Evolutionary conservation across 148 eudicot genomes (phyloP).

Genomic region (Heliosperma pusillum): DNA sequence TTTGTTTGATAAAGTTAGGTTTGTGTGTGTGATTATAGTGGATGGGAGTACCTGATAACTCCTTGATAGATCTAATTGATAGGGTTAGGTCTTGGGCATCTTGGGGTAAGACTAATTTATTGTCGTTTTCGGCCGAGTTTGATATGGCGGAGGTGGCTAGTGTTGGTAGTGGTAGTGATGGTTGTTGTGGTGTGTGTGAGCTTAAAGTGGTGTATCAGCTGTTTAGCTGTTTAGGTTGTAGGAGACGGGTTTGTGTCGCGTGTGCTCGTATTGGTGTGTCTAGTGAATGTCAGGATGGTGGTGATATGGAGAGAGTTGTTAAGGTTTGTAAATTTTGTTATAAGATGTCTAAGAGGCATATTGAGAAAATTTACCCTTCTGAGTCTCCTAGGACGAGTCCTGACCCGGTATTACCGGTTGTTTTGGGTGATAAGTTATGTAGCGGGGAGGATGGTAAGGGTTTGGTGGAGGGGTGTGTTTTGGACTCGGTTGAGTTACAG

Average conservation of each 20-base stretch:
- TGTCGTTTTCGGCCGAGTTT: slow-evolving; percentile 22
- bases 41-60: slow-evolving; percentile 67
- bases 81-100: slow-evolving; percentile 61
- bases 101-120: slow-evolving; percentile 39
- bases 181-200: slow-evolving; percentile 38
- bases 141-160: slow-evolving; percentile 35
- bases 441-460: slow-evolving; percentile 5
- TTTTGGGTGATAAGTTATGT: slow-evolving; percentile 34
- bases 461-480: slow-evolving; percentile 32
- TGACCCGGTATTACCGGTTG: slow-evolving; percentile 53
- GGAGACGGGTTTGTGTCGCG: slow-evolving; percentile 50
- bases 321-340: slow-evolving; percentile 65
- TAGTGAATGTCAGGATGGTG: slow-evolving; percentile 22
- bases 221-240: slow-evolving; percentile 57
- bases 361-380: slow-evolving; percentile 68
- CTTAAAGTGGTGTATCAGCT: slow-evolving; percentile 32
- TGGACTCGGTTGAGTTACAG: slow-evolving; percentile 22
- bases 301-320: slow-evolving; percentile 33
- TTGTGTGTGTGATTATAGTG: slow-evolving; percentile 39
- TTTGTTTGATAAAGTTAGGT: slow-evolving; percentile 16
- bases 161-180: slow-evolving; percentile 2
- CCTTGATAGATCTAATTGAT: slow-evolving; percentile 53
- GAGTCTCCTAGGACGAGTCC: slow-evolving; percentile 73
- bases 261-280: slow-evolving; percentile 47
- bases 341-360: slow-evolving; percentile 40